Conservation (phyloP, 768 basidiomycete species). For the Rhizopogon roseolus region DNA sequence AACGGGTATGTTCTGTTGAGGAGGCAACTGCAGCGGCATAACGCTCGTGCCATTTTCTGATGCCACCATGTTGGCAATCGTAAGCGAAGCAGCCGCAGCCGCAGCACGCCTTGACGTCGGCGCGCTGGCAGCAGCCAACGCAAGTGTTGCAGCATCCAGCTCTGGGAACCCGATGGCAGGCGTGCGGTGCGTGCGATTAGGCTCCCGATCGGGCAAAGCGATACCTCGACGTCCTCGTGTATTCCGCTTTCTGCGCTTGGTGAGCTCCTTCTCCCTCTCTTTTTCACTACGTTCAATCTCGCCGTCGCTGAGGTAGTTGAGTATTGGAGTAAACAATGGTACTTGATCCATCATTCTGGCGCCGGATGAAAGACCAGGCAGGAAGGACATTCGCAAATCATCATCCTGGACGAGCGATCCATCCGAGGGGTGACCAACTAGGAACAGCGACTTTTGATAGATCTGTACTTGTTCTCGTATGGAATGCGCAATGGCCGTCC, state of each 20-base stretch:
- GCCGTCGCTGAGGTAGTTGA: constrained; percentile 83
- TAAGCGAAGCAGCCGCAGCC: constrained; percentile 75
- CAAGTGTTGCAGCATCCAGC: constrained; percentile 65
- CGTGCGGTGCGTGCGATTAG: constrained; percentile 86
- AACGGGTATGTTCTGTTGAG: constrained; percentile 31
- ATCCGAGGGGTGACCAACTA: constrained; percentile 83
- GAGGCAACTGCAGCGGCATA: constrained; percentile 35
- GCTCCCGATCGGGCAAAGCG: constrained; percentile 88
- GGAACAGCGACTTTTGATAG: constrained; percentile 87
- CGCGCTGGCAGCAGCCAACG: constrained; percentile 59
- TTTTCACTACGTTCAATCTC: constrained; percentile 88
- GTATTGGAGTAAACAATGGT: constrained; percentile 77
- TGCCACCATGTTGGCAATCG: constrained; percentile 91
- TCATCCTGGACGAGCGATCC: constrained; percentile 80
- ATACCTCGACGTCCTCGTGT: constrained; percentile 79
- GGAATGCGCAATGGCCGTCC: constrained; percentile 91
- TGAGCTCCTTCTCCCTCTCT: constrained; percentile 90
- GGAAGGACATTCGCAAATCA: constrained; percentile 84
- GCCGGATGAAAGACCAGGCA: constrained; percentile 71
- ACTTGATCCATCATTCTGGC: constrained; percentile 77
- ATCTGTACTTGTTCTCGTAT: constrained; percentile 94
- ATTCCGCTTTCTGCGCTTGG: constrained; percentile 78
- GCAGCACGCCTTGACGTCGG: constrained; percentile 79
- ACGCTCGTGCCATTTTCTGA: constrained; percentile 78
- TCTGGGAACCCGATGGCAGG: constrained; percentile 84